These are phyloP conservation scores for Saturnispora kantuleensis DNA, from an alignment of 805 yeast species.

Conservation along the genomic window DNA sequence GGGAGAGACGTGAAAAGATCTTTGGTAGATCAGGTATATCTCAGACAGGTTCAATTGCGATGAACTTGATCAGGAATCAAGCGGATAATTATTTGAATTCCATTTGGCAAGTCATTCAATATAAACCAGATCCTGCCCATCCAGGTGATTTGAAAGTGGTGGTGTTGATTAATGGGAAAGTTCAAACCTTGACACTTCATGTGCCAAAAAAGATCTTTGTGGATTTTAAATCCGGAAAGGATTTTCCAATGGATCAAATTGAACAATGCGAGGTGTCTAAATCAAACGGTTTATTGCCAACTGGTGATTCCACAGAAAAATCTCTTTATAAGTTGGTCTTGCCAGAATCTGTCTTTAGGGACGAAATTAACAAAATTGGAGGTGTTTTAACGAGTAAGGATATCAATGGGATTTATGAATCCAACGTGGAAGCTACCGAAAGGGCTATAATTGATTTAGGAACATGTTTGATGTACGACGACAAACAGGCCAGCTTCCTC, in stretches of 20 bases:
- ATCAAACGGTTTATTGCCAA: slow-evolving; percentile 58
- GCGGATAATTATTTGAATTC: slow-evolving; percentile 71
- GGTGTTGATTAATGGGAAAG: slow-evolving; percentile 56
- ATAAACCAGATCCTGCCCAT: slow-evolving; percentile 38
- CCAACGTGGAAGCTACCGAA: slow-evolving; percentile 55
- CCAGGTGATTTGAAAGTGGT: slow-evolving; percentile 76
- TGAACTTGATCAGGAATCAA: slow-evolving; percentile 66
- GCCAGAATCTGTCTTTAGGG: slow-evolving; percentile 53
- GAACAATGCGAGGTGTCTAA: slow-evolving; percentile 47
- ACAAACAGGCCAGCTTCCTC: slow-evolving; percentile 65
- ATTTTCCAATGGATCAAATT: slow-evolving; percentile 24
- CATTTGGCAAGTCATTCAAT: slow-evolving; percentile 80
- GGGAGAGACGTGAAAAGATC: slow-evolving; percentile 60
- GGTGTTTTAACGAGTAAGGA: slow-evolving; percentile 54
- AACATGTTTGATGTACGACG: slow-evolving; percentile 57
- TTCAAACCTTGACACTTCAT: slow-evolving; percentile 64
- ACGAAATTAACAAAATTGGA: slow-evolving; percentile 46
- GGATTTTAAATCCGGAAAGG: slow-evolving; percentile 41
- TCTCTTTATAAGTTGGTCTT: slow-evolving; percentile 50
- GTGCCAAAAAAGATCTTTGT: slow-evolving; percentile 68
- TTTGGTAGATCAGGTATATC: slow-evolving; percentile 51
- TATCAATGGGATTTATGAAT: slow-evolving; percentile 66
- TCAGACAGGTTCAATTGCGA: slow-evolving; percentile 43
- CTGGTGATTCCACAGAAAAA: slow-evolving; percentile 44
- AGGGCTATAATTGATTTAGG: slow-evolving; percentile 78